Percentiles rank a stretch among this genome's conserved stretches.
Evolutionary conservation across 1,284 basidiomycete genomes (phyloP).

Genomic region (Testicularia cyperi): DNA sequence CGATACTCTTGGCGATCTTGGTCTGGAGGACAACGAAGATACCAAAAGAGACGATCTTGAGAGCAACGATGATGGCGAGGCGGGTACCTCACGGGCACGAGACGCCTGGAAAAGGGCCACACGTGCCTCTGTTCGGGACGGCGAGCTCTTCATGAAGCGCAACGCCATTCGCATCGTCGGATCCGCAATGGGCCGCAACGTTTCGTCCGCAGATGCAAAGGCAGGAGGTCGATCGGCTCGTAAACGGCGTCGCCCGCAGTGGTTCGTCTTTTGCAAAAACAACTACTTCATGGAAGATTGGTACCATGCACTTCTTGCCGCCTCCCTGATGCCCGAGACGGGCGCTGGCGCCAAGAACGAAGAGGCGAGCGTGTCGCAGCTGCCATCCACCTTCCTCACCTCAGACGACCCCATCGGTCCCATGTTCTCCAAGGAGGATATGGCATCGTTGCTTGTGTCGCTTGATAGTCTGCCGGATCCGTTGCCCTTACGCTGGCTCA

Average conservation of each 20-base stretch:
- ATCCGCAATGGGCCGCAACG: conserved; percentile 5
- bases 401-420: conserved; percentile 61
- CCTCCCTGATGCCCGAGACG: conserved; percentile 65
- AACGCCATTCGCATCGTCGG: conserved; percentile 55
- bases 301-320: conserved; percentile 83
- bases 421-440: conserved; percentile 76
- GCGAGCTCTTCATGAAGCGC: conserved; percentile 56
- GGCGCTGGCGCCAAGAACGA: conserved; percentile 9
- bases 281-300: conserved; percentile 72
- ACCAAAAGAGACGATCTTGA: conserved; percentile 9
- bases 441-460: conserved; percentile 78
- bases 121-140: conserved; percentile 41
- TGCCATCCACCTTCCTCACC: conserved; percentile 9
- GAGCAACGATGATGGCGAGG: conserved; percentile 7
- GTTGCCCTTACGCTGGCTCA: conserved; percentile 94
- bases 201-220: conserved; percentile 9
- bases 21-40: conserved; percentile 1
- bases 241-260: conserved; percentile 26
- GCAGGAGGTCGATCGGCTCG: conserved; percentile 1
- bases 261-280: conserved; percentile 57
- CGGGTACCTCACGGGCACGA: conserved; percentile 8
- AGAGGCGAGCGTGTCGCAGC: conserved; percentile 7
- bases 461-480: conserved; percentile 90
- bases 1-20: conserved; percentile 50
- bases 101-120: conserved; percentile 26